phyloP scores from a whole-genome alignment of 208 protist genomes.

The Wallacemonas sp. region DNA sequence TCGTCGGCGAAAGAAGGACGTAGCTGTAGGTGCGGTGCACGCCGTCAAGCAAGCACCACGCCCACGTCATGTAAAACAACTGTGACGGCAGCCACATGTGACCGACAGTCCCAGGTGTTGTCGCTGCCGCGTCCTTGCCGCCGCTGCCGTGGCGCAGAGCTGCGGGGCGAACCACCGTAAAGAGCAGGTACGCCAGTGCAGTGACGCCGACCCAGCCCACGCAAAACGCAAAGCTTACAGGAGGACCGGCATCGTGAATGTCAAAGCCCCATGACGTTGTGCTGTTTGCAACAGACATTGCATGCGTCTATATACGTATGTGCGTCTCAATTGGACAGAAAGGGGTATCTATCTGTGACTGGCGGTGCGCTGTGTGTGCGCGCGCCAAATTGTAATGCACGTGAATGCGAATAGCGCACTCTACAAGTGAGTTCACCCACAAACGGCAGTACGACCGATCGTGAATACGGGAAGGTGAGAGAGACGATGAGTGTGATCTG shows the following conservation, averaged over 20 bases:
- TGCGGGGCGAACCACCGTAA: constrained; percentile 38
- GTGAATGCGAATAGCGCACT: no score
- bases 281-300: neutral
- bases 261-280: constrained; percentile 14
- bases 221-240: constrained; percentile 15
- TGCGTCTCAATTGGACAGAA: neutral
- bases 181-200: constrained; percentile 29
- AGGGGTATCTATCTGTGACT: neutral
- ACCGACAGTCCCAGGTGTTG: neutral
- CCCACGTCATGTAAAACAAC: constrained; percentile 25
- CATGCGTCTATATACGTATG: neutral
- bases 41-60: constrained; percentile 37
- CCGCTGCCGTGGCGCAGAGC: constrained; percentile 2
- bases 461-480: no score
- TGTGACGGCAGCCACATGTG: constrained; percentile 21
- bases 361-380: no score
- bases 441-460: no score
- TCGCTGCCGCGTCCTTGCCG: neutral
- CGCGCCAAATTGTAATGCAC: no score
- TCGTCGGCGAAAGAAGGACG: constrained; percentile 31
- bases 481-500: no score
- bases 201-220: constrained; percentile 28
- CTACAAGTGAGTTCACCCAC: no score
- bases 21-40: constrained; percentile 46
- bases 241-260: constrained; percentile 33